Conservation (phyloP, 306 rosid genomes). For the Acacia crassicarpa region DNA sequence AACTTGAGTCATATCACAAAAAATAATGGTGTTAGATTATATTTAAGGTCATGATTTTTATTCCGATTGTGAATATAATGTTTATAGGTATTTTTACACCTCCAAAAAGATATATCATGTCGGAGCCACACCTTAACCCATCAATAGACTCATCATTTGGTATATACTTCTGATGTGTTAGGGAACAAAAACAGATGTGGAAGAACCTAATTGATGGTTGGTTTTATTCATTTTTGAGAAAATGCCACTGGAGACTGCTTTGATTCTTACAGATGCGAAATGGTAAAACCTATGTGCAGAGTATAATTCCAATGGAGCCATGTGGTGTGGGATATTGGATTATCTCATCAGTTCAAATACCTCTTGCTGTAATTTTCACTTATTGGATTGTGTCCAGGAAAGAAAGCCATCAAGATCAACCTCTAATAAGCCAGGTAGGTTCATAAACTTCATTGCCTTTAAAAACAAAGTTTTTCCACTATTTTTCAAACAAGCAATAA, state of each 20-base stretch:
- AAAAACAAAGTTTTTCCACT: not conserved
- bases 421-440: slow-evolving; percentile 62
- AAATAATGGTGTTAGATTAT: too few species aligned
- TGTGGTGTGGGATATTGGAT: slow-evolving; percentile 82
- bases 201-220: not conserved
- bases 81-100: too few species aligned
- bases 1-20: too few species aligned
- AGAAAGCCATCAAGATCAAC: slow-evolving; percentile 46
- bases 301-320: slow-evolving; percentile 64
- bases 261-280: not conserved
- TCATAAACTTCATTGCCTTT: not conserved
- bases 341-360: slow-evolving; percentile 72
- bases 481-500: not conserved
- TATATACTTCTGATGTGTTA: not conserved
- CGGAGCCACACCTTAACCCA: too few species aligned
- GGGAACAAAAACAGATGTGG: not conserved
- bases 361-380: slow-evolving; percentile 73
- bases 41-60: too few species aligned
- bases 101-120: too few species aligned
- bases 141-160: too few species aligned
- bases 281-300: slow-evolving; percentile 51
- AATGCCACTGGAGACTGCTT: slow-evolving; percentile 6
- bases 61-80: too few species aligned
- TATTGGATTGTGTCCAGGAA: slow-evolving; percentile 61
- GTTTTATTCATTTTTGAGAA: not conserved